A percentile compares a stretch with the other conserved stretches of the same genome.
Conservation (phyloP, 1,284 basidiomycete species). For the Cerioporus squamosus region DNA sequence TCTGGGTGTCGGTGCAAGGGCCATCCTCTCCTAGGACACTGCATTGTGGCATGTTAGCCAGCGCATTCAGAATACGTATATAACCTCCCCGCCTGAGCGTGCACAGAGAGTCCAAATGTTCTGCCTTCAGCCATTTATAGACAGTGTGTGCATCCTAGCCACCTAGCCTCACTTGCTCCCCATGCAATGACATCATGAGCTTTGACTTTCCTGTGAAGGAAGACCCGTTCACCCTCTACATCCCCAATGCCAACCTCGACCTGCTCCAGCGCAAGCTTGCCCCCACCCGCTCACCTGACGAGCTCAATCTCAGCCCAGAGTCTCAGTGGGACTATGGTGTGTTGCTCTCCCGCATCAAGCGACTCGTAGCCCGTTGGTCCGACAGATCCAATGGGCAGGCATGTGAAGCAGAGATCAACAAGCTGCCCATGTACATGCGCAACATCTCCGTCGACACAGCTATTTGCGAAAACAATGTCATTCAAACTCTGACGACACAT, state of each 20-base stretch:
- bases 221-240: conserved; percentile 44
- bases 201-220: neutral
- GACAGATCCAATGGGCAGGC: conserved; percentile 51
- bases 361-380: conserved; percentile 49
- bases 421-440: conserved; percentile 51
- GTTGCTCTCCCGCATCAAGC: conserved; percentile 48
- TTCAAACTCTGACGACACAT: too few relatives aligned
- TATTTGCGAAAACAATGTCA: too few relatives aligned
- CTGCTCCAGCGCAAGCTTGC: conserved; percentile 45
- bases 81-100: too few relatives aligned
- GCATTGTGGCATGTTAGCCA: too few relatives aligned
- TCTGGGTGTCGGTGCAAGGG: too few relatives aligned
- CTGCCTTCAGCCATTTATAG: too few relatives aligned
- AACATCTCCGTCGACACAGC: conserved; percentile 45
- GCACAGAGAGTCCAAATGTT: too few relatives aligned
- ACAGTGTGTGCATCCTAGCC: too few relatives aligned
- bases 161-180: too few relatives aligned
- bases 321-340: conserved; percentile 50
- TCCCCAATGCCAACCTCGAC: conserved; percentile 43
- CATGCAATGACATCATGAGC: too few relatives aligned
- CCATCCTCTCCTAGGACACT: too few relatives aligned
- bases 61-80: too few relatives aligned
- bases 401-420: conserved; percentile 48
- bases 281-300: conserved; percentile 48
- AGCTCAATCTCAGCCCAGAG: conserved; percentile 39